phyloP scores from a whole-genome alignment of 371 early-diverging fungal species.

The Choanephora cucurbitarum region DNA sequence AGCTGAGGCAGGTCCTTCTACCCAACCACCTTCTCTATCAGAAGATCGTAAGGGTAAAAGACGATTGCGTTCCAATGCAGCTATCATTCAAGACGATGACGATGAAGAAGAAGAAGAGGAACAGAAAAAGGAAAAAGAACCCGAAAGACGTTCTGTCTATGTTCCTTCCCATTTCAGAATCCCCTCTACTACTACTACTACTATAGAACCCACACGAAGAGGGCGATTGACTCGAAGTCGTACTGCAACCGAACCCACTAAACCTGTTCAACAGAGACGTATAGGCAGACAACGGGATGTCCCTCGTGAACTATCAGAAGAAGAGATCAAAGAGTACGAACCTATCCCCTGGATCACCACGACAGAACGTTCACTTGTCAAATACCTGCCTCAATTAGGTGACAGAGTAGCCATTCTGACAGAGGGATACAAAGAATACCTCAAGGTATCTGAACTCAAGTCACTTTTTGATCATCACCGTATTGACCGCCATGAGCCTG shows the following conservation, averaged over 20 bases:
- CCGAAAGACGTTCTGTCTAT: background rate
- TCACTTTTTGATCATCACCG: slow-evolving; percentile 54
- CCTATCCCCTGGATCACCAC: slow-evolving; percentile 67
- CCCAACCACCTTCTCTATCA: slow-evolving; percentile 8
- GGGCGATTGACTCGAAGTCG: too few relatives aligned
- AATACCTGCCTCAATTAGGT: slow-evolving; percentile 73
- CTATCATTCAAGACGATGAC: slow-evolving; percentile 34
- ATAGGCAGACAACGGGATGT: slow-evolving; percentile 24
- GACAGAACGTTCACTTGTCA: slow-evolving; percentile 55
- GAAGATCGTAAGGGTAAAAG: slow-evolving; percentile 45
- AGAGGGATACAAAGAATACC: slow-evolving; percentile 69
- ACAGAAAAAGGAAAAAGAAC: background rate
- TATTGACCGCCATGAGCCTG: slow-evolving; percentile 51
- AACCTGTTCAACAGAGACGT: slow-evolving; percentile 17
- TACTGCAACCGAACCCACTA: background rate
- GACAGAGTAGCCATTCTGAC: slow-evolving; percentile 64
- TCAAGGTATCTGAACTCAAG: slow-evolving; percentile 54
- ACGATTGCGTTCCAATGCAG: slow-evolving; percentile 23
- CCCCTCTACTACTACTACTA: background rate
- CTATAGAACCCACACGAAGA: background rate
- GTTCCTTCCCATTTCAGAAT: slow-evolving; percentile 14
- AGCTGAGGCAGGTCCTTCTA: slow-evolving; percentile 29
- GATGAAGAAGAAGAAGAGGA: slow-evolving; percentile 5
- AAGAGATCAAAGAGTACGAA: slow-evolving; percentile 39
- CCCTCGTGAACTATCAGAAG: slow-evolving; percentile 26